A percentile compares a stretch with the other conserved stretches of the same genome.
Evolutionary conservation across 2,329 filamentous ascomycete species (phyloP).

Genomic region (Claviceps monticola): DNA sequence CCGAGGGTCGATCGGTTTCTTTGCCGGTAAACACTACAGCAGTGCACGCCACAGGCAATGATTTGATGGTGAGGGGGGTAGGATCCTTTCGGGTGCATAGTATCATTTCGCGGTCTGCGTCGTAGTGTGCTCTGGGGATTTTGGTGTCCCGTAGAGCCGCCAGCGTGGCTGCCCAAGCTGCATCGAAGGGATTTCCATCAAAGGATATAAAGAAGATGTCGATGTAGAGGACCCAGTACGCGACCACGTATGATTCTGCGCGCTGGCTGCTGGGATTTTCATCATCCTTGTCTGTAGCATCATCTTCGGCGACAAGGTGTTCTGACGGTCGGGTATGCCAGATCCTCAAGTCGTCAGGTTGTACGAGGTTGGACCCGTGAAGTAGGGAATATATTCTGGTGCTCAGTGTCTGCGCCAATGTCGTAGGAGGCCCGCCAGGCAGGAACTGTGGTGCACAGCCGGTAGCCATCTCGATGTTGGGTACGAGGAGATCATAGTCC

Average conservation of each 20-base stretch:
- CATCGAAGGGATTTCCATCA: conserved; percentile 84
- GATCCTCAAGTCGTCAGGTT: conserved; percentile 57
- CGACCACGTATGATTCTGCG: conserved; percentile 45
- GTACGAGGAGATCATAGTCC: conserved; percentile 66
- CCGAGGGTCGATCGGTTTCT: conserved; percentile 31
- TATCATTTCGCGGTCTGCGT: conserved; percentile 64
- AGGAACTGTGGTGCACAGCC: conserved; percentile 78
- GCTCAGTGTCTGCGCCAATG: conserved; percentile 71
- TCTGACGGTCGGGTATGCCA: conserved; percentile 43
- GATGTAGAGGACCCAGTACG: conserved; percentile 91
- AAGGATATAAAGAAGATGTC: conserved; percentile 90
- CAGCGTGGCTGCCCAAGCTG: conserved; percentile 72
- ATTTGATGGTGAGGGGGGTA: conserved; percentile 42
- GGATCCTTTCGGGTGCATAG: conserved; percentile 54
- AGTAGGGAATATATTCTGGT: conserved; percentile 67
- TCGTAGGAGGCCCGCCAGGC: conserved; percentile 67
- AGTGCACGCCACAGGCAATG: conserved; percentile 62
- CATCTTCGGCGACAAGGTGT: conserved; percentile 31
- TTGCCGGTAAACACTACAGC: conserved; percentile 64
- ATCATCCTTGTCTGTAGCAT: conserved; percentile 24
- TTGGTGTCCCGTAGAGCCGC: conserved; percentile 68
- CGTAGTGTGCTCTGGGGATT: conserved; percentile 70
- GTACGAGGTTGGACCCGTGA: conserved; percentile 54
- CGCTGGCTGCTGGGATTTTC: conserved; percentile 16
- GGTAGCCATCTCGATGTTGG: conserved; percentile 85